phyloP scores from a whole-genome alignment of 306 rosid genomes.

The Senna tora region DNA sequence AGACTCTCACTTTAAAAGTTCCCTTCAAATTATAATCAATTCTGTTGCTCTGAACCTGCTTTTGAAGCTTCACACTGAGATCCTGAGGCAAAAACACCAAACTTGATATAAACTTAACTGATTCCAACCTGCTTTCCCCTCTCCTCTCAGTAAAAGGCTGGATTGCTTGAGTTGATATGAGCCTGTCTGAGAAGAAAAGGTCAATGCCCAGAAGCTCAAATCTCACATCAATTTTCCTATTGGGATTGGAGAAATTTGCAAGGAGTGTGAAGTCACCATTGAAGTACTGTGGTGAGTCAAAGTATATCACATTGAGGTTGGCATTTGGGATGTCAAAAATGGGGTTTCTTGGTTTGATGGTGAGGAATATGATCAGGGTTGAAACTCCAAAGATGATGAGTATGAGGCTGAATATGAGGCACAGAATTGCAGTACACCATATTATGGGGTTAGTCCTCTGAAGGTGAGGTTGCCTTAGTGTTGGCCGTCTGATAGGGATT shows the following conservation, averaged over 20 bases:
- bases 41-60: slow-evolving; percentile 61
- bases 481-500: slow-evolving; percentile 35
- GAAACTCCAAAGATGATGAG: slow-evolving; percentile 78
- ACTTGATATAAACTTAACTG: slow-evolving; percentile 75
- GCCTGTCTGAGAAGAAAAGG: slow-evolving; percentile 65
- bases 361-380: slow-evolving; percentile 64
- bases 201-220: slow-evolving; percentile 63
- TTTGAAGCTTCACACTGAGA: slow-evolving; percentile 60
- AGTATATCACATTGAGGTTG: slow-evolving; percentile 67
- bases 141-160: slow-evolving; percentile 65
- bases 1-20: slow-evolving; percentile 64
- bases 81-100: slow-evolving; percentile 77
- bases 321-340: slow-evolving; percentile 75
- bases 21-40: slow-evolving; percentile 68
- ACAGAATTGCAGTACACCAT: slow-evolving; percentile 66
- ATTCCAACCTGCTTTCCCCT: slow-evolving; percentile 56
- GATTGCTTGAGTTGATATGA: slow-evolving; percentile 70
- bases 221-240: slow-evolving; percentile 61
- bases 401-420: slow-evolving; percentile 70
- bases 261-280: slow-evolving; percentile 78
- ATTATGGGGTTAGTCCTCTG: slow-evolving; percentile 66
- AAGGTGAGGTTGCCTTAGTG: slow-evolving; percentile 44
- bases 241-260: slow-evolving; percentile 80
- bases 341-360: slow-evolving; percentile 65
- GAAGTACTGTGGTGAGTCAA: slow-evolving; percentile 68